Conservation (phyloP, 352 stramenopile genomes). For the Pythium guiyangense region DNA sequence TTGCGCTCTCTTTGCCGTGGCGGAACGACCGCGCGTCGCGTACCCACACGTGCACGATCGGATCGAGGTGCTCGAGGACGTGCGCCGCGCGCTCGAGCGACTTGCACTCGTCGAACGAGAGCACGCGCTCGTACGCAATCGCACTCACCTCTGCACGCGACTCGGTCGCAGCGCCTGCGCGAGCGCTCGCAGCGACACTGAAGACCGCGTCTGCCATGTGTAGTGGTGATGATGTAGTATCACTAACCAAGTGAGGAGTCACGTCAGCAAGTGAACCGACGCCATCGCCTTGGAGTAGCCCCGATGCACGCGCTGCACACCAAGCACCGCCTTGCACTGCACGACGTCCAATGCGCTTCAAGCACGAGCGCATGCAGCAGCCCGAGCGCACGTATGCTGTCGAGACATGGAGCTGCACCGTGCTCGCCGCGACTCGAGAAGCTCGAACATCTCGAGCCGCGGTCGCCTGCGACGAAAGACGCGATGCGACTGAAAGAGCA, state of each 20-base stretch:
- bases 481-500: slow-evolving; percentile 31
- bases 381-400: not conserved
- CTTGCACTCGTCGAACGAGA: slow-evolving; percentile 33
- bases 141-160: slow-evolving; percentile 9
- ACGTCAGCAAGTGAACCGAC: not conserved
- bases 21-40: slow-evolving; percentile 46
- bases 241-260: too few species aligned
- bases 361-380: not conserved
- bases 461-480: slow-evolving; percentile 1
- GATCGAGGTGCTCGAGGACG: slow-evolving; percentile 25
- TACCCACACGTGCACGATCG: slow-evolving; percentile 54
- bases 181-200: not conserved
- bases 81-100: slow-evolving; percentile 24
- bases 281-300: not conserved
- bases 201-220: slow-evolving; percentile 8
- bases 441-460: not conserved
- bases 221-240: too few species aligned
- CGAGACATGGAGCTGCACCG: too few species aligned
- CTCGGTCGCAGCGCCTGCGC: not conserved
- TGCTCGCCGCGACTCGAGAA: slow-evolving; percentile 8
- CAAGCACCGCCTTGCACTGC: not conserved
- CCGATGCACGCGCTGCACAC: not conserved
- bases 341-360: not conserved
- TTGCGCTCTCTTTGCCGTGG: slow-evolving; percentile 33
- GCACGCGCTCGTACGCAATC: slow-evolving; percentile 35